These are phyloP conservation scores for Lactuca sativa DNA, from an alignment of 129 eudicot species.

Conservation along the genomic window DNA sequence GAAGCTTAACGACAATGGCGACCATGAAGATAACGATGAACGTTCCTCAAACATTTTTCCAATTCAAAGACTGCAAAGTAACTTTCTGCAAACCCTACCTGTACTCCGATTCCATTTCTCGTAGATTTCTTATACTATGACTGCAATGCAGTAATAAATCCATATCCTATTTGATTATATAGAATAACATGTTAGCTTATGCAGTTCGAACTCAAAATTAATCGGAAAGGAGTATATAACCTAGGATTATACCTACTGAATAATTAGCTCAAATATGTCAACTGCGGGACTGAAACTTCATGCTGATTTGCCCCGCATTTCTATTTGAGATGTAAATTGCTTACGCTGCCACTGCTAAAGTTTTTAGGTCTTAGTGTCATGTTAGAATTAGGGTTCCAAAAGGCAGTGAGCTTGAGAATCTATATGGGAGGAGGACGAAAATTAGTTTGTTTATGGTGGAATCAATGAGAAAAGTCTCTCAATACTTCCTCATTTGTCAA, in stretches of 20 bases:
- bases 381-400: too few relatives aligned
- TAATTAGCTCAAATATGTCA: neutral
- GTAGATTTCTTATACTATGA: neutral
- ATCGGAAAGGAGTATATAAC: neutral
- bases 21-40: conserved; percentile 30
- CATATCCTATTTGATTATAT: conserved; percentile 9
- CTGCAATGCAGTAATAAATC: conserved; percentile 18
- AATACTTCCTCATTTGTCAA: too few relatives aligned
- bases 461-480: too few relatives aligned
- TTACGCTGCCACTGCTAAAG: too few relatives aligned
- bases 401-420: too few relatives aligned
- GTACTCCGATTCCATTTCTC: neutral
- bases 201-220: conserved; percentile 11
- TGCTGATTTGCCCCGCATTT: neutral
- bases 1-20: conserved; percentile 30
- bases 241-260: neutral
- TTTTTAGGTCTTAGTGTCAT: neutral
- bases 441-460: too few relatives aligned
- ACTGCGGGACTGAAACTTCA: neutral
- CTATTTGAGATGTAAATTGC: neutral
- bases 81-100: conserved; percentile 17
- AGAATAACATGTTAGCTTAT: neutral
- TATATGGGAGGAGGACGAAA: too few relatives aligned
- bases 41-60: conserved; percentile 20
- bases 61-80: conserved; percentile 23